These are phyloP conservation scores for Calocybe cyanea DNA, from an alignment of 768 basidiomycete species.

Conservation along the genomic window DNA sequence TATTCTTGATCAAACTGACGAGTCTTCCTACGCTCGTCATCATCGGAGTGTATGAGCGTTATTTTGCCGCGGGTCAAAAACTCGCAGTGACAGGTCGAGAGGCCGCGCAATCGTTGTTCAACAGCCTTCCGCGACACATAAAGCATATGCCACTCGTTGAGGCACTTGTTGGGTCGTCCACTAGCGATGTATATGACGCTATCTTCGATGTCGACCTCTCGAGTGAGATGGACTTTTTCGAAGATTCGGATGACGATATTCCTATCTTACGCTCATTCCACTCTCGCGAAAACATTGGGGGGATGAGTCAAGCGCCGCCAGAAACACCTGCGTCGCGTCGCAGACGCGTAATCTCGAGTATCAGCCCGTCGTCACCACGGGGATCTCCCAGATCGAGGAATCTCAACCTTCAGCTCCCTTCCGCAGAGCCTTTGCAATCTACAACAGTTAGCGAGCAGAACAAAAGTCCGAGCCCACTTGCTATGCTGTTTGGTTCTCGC, in stretches of 20 bases:
- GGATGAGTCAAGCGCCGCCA: constrained; percentile 3
- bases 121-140: constrained; percentile 64
- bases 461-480: constrained; percentile 43
- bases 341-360: constrained; percentile 21
- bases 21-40: constrained; percentile 75
- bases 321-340: constrained; percentile 20
- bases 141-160: constrained; percentile 74
- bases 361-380: constrained; percentile 14
- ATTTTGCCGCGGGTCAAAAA: constrained; percentile 46
- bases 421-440: constrained; percentile 16
- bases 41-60: constrained; percentile 80
- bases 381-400: constrained; percentile 21
- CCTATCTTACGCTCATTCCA: constrained; percentile 35
- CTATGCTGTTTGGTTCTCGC: constrained; percentile 39
- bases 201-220: constrained; percentile 70
- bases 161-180: constrained; percentile 67
- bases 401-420: constrained; percentile 13
- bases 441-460: constrained; percentile 19
- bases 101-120: constrained; percentile 54
- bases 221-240: constrained; percentile 46
- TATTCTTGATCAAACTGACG: constrained; percentile 81
- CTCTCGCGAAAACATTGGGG: constrained; percentile 31
- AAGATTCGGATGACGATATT: constrained; percentile 42
- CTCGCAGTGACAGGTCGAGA: constrained; percentile 50
- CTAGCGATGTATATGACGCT: constrained; percentile 67